Conservation (phyloP, 192 early-diverging fungal genomes). For the Thamnidium elegans region DNA sequence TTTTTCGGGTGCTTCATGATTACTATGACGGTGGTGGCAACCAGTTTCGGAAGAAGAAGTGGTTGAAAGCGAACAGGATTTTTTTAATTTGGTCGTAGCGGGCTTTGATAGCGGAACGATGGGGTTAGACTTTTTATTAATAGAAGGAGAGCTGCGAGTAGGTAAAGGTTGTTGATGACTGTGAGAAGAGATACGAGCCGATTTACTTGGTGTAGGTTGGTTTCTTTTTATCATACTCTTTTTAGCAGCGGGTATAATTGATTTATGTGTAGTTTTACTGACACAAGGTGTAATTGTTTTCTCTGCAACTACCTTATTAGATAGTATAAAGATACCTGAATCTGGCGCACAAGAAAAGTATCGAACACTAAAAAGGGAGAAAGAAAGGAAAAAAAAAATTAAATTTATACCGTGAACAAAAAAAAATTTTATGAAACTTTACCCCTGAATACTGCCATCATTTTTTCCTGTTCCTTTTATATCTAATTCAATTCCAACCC, state of each 20-base stretch:
- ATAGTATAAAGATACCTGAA: constrained; percentile 30
- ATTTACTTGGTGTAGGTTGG: not conserved
- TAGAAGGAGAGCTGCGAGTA: not conserved
- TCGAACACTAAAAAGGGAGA: constrained; percentile 19
- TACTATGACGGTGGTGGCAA: too few species aligned
- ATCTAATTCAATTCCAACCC: constrained; percentile 82
- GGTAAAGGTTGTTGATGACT: not conserved
- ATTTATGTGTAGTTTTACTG: not conserved
- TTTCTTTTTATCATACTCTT: too few species aligned
- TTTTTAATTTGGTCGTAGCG: too few species aligned
- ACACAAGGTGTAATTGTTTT: not conserved
- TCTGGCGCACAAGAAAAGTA: constrained; percentile 32
- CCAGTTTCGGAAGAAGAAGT: too few species aligned
- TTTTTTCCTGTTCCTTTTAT: constrained; percentile 72
- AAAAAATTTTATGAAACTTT: constrained; percentile 10
- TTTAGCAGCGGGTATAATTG: not conserved
- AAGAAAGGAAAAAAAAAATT: not conserved
- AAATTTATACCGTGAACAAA: not conserved
- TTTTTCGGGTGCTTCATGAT: too few species aligned
- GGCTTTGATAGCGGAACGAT: too few species aligned
- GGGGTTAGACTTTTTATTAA: too few species aligned
- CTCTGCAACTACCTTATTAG: constrained; percentile 19
- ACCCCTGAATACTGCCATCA: constrained; percentile 68
- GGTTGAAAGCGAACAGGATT: too few species aligned
- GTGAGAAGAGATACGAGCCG: not conserved